Conservation (phyloP, 805 yeast genomes). For the Barnettozyma vustinii region DNA sequence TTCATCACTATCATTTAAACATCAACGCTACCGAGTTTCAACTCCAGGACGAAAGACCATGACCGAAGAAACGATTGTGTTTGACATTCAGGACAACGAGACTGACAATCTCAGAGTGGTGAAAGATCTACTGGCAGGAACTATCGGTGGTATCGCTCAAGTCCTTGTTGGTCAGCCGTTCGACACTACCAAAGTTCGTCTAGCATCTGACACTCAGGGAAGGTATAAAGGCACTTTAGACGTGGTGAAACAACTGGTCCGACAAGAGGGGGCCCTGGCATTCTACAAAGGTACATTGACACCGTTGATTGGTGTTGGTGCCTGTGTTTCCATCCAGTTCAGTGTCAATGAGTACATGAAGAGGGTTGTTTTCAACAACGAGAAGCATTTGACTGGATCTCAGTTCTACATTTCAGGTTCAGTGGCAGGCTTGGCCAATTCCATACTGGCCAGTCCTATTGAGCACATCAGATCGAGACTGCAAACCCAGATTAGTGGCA, state of each 20-base stretch:
- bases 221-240: conserved; percentile 68
- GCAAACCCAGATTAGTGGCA: conserved; percentile 76
- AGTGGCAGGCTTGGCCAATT: conserved; percentile 90
- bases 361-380: conserved; percentile 49
- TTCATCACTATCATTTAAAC: too few species aligned
- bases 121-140: conserved; percentile 57
- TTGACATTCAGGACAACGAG: conserved; percentile 8
- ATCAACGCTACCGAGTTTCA: neutral
- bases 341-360: conserved; percentile 95
- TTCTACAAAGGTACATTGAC: conserved; percentile 93
- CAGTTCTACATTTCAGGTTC: conserved; percentile 83
- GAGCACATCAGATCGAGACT: conserved; percentile 92
- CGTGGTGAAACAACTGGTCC: conserved; percentile 64
- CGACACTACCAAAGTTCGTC: conserved; percentile 88
- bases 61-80: conserved; percentile 16
- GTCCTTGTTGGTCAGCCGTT: conserved; percentile 95
- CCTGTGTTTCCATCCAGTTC: conserved; percentile 94
- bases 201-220: conserved; percentile 83
- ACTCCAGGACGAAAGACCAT: neutral
- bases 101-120: conserved; percentile 19
- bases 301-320: conserved; percentile 94
- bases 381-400: conserved; percentile 39
- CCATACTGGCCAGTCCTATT: conserved; percentile 86
- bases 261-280: conserved; percentile 79
- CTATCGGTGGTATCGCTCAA: conserved; percentile 93